These are phyloP conservation scores for Rhizopogon rudus DNA, from an alignment of 768 basidiomycete genomes.

Conservation along the genomic window DNA sequence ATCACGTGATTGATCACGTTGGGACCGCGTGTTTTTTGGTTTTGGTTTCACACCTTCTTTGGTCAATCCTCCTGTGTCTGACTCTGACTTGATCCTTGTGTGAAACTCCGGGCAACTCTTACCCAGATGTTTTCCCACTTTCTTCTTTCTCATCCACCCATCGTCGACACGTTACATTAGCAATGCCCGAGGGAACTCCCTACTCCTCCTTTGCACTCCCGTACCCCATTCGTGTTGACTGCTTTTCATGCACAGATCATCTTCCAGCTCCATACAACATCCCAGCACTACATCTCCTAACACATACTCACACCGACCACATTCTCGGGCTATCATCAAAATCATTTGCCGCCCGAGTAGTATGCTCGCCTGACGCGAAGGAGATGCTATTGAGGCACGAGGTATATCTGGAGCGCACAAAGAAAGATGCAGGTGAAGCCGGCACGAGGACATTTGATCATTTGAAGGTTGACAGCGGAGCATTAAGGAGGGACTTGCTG, in stretches of 20 bases:
- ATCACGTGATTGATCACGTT: background rate
- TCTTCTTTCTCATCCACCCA: background rate
- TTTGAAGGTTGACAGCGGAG: constrained; percentile 56
- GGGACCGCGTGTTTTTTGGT: too few species aligned
- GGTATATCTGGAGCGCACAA: constrained; percentile 56
- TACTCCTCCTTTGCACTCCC: constrained; percentile 73
- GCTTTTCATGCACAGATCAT: constrained; percentile 50
- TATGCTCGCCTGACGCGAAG: constrained; percentile 83
- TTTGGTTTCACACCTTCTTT: background rate
- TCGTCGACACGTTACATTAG: background rate
- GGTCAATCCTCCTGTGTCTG: background rate
- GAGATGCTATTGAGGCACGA: constrained; percentile 81
- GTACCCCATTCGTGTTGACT: constrained; percentile 84
- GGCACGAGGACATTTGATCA: constrained; percentile 57
- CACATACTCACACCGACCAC: constrained; percentile 90
- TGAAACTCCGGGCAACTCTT: too few species aligned
- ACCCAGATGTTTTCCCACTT: background rate
- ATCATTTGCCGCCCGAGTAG: constrained; percentile 65
- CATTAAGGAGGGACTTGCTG: constrained; percentile 58
- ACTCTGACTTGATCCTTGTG: background rate
- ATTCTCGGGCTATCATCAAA: constrained; percentile 69
- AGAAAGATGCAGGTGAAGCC: constrained; percentile 5
- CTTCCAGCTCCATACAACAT: constrained; percentile 27
- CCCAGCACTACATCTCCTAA: constrained; percentile 64
- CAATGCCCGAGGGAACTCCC: constrained; percentile 75